phyloP scores from a whole-genome alignment of 257 asterid genomes.

The Forsythia viridissima region DNA sequence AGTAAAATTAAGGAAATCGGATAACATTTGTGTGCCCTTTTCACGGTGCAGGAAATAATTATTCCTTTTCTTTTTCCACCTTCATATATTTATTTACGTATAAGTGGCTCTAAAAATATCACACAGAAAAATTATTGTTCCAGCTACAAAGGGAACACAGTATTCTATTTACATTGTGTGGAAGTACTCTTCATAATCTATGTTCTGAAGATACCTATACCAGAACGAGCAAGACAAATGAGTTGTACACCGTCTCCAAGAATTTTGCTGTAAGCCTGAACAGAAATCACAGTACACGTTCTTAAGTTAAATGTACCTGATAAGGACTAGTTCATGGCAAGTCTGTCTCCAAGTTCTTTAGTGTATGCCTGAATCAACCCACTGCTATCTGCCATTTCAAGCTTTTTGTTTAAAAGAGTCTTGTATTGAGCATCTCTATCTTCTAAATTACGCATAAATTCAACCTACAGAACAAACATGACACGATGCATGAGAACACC shows the following conservation, averaged over 20 bases:
- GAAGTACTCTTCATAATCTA: not conserved
- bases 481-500: not conserved
- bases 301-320: conserved; percentile 10
- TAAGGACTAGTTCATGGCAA: conserved; percentile 25
- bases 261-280: conserved; percentile 8
- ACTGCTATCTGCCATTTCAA: conserved; percentile 51
- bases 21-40: not conserved
- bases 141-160: not conserved
- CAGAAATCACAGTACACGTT: not conserved
- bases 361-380: conserved; percentile 37
- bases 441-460: conserved; percentile 59
- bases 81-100: not conserved
- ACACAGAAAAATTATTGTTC: not conserved
- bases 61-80: not conserved
- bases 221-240: conserved; percentile 1
- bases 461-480: conserved; percentile 50
- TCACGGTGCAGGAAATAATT: not conserved
- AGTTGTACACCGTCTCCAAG: not conserved
- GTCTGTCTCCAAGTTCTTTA: conserved; percentile 30
- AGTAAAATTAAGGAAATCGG: not conserved
- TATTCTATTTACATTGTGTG: conserved; percentile 15
- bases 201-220: not conserved
- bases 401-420: conserved; percentile 68
- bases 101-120: not conserved
- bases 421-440: conserved; percentile 68